Conservation (phyloP, 208 protist genomes). For the Leishmania martiniquensis region DNA sequence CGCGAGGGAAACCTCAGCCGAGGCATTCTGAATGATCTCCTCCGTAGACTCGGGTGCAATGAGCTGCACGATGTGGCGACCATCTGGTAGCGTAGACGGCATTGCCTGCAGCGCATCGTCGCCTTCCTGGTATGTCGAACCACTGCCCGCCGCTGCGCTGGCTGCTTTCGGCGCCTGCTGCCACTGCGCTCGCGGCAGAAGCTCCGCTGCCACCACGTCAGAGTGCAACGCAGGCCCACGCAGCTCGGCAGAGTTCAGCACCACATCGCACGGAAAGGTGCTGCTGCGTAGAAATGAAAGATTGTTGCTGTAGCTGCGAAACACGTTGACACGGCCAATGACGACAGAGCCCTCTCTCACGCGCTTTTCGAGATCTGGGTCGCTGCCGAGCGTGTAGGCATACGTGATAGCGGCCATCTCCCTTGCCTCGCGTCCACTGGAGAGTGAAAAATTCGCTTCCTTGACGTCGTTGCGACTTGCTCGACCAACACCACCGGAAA, state of each 20-base stretch:
- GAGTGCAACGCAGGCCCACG: slow-evolving; percentile 43
- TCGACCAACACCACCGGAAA: neutral
- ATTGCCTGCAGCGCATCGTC: slow-evolving; percentile 15
- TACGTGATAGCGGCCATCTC: neutral
- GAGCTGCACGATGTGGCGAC: slow-evolving; percentile 45
- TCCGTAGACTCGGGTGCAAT: slow-evolving; percentile 27
- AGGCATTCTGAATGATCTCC: neutral
- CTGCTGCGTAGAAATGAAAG: slow-evolving; percentile 59
- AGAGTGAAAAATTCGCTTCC: neutral
- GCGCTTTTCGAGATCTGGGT: slow-evolving; percentile 43
- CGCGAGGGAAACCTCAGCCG: slow-evolving; percentile 37
- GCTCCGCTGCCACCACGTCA: slow-evolving; percentile 77
- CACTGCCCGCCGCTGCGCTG: too few species aligned
- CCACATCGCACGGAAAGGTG: slow-evolving; percentile 54
- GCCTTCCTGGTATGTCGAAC: slow-evolving; percentile 10
- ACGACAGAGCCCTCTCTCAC: slow-evolving; percentile 57
- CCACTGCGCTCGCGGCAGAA: slow-evolving; percentile 33
- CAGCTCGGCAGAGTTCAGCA: slow-evolving; percentile 42
- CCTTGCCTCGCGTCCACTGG: neutral
- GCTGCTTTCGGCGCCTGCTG: neutral
- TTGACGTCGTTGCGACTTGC: too few species aligned
- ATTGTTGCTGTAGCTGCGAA: slow-evolving; percentile 35
- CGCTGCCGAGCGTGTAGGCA: slow-evolving; percentile 44
- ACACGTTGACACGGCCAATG: slow-evolving; percentile 58
- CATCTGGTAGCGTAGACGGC: slow-evolving; percentile 48